Conservation (phyloP, 345 rosid genomes). For the Salix udensis region DNA sequence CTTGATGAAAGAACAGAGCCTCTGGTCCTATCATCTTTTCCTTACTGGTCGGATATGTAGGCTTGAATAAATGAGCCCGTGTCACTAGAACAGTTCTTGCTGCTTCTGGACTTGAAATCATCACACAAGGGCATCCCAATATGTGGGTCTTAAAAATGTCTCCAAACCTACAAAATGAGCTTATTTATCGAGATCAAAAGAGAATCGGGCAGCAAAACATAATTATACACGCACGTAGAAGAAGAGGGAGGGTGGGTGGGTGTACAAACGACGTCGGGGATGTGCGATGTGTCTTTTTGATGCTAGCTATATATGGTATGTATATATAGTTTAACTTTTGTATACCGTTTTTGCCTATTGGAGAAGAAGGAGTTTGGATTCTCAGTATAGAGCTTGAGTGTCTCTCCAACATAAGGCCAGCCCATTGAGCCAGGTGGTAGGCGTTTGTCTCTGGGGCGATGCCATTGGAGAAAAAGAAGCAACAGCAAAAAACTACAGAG, state of each 20-base stretch:
- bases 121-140: conserved; percentile 94
- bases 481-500: conserved; percentile 14
- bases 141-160: conserved; percentile 85
- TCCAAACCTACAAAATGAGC: conserved; percentile 50
- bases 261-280: too few species aligned
- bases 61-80: conserved; percentile 71
- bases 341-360: conserved; percentile 67
- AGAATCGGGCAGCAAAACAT: background rate
- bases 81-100: conserved; percentile 65
- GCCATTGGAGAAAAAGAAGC: conserved; percentile 38
- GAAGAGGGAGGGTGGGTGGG: too few species aligned
- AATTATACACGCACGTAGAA: background rate
- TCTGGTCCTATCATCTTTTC: conserved; percentile 84
- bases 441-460: conserved; percentile 29
- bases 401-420: conserved; percentile 93
- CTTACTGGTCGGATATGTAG: conserved; percentile 87
- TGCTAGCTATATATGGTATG: background rate
- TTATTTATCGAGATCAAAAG: background rate
- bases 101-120: conserved; percentile 89
- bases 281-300: too few species aligned
- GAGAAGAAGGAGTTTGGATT: conserved; percentile 83
- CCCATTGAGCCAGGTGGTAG: conserved; percentile 96
- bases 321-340: background rate
- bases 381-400: conserved; percentile 76
- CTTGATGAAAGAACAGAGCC: conserved; percentile 86